Evolutionary conservation across 208 protist species (phyloP).

Genomic region (Blastocrithidia nonstop): DNA sequence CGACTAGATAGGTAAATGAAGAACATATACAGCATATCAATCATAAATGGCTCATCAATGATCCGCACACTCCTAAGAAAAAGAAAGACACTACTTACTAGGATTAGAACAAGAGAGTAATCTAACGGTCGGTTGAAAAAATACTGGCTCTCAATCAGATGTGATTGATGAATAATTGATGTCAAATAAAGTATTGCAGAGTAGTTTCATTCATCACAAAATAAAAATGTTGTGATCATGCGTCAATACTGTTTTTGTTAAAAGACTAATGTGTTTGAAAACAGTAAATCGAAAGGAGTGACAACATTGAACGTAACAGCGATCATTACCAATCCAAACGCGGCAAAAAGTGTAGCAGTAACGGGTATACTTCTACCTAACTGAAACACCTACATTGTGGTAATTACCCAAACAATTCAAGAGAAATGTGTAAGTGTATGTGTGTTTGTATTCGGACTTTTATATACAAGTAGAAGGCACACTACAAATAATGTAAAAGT

Average conservation of each 20-base stretch:
- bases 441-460: neutral
- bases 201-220: conserved; percentile 17
- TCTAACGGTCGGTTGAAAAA: conserved; percentile 37
- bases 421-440: neutral
- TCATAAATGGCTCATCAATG: conserved; percentile 42
- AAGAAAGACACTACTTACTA: conserved; percentile 27
- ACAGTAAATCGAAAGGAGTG: conserved; percentile 49
- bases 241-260: conserved; percentile 78
- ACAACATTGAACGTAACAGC: conserved; percentile 39
- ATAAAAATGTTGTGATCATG: conserved; percentile 59
- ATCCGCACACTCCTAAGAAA: conserved; percentile 16
- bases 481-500: too few relatives aligned
- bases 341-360: conserved; percentile 13
- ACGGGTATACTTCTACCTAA: conserved; percentile 14
- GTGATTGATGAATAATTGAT: neutral
- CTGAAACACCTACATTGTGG: conserved; percentile 7
- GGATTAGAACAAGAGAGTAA: conserved; percentile 48
- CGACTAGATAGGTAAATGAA: conserved; percentile 67
- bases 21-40: conserved; percentile 22
- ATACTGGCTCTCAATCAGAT: conserved; percentile 48
- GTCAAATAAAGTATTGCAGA: neutral
- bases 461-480: too few relatives aligned
- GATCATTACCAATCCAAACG: conserved; percentile 16
- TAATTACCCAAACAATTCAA: conserved; percentile 5
- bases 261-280: conserved; percentile 47